Conservation (phyloP, 495 filamentous ascomycete species). For the Collariella sp. region DNA sequence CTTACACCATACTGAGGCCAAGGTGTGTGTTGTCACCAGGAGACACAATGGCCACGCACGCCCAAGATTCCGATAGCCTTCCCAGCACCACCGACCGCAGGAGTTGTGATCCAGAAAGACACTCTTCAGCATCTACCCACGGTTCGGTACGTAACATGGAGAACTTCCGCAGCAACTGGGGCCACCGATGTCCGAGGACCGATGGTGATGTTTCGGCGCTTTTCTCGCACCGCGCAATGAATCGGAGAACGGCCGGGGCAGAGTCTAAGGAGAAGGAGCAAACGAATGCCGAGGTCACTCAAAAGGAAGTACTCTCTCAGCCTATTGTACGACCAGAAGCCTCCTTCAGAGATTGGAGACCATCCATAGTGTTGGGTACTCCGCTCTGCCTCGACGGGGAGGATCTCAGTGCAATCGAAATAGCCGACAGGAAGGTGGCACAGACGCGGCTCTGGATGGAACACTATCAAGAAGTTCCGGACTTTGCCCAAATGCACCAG, state of each 20-base stretch:
- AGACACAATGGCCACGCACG: neutral
- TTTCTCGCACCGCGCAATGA: neutral
- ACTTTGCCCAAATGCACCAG: conserved; percentile 27
- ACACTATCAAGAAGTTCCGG: conserved; percentile 18
- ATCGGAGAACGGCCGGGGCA: conserved; percentile 9
- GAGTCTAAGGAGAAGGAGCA: neutral
- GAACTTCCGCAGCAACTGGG: conserved; percentile 13
- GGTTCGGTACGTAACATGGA: conserved; percentile 1
- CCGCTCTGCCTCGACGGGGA: conserved; percentile 26
- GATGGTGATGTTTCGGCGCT: neutral
- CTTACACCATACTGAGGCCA: too few relatives aligned
- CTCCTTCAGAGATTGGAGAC: conserved; percentile 13
- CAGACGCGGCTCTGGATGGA: conserved; percentile 27
- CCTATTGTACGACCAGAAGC: too few relatives aligned
- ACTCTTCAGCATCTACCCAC: neutral
- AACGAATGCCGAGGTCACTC: neutral
- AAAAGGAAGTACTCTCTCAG: neutral
- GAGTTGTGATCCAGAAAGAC: neutral
- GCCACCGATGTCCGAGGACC: neutral
- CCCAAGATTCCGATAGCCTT: neutral
- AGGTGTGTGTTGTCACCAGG: too few relatives aligned
- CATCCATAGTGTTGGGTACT: conserved; percentile 17
- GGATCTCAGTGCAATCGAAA: conserved; percentile 32
- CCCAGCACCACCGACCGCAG: neutral
- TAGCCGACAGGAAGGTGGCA: conserved; percentile 32